Conservation (phyloP, 257 asterid genomes). For the Lithospermum erythrorhizon region DNA sequence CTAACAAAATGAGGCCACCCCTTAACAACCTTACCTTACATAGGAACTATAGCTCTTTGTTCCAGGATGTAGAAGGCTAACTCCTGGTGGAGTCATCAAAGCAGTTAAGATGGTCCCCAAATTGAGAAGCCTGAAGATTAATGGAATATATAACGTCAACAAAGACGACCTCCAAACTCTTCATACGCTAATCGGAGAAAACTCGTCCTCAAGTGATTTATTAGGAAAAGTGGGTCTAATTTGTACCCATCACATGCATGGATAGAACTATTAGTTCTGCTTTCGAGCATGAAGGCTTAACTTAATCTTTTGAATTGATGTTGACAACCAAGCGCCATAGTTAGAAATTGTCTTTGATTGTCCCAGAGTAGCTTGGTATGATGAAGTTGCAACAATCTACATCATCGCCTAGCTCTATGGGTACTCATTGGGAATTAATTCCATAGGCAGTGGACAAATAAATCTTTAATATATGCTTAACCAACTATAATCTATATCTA, state of each 20-base stretch:
- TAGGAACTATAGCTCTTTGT: slow-evolving; percentile 38
- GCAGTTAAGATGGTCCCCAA: slow-evolving; percentile 37
- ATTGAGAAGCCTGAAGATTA: slow-evolving; percentile 32
- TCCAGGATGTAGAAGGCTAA: slow-evolving; percentile 60
- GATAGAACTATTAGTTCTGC: slow-evolving; percentile 12
- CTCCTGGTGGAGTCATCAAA: slow-evolving; percentile 44
- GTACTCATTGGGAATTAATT: not conserved
- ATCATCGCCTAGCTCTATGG: too few species aligned
- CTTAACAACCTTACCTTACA: not conserved
- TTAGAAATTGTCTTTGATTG: slow-evolving; percentile 50
- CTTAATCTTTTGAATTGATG: slow-evolving; percentile 28
- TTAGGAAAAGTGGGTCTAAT: slow-evolving; percentile 6
- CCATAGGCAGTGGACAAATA: too few species aligned
- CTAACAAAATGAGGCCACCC: too few species aligned
- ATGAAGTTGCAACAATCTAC: slow-evolving; percentile 8
- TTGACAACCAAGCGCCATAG: slow-evolving; percentile 40
- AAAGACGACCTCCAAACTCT: slow-evolving; percentile 36
- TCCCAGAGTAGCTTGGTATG: slow-evolving; percentile 30
- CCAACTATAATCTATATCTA: too few species aligned
- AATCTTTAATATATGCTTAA: too few species aligned
- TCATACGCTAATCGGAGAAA: slow-evolving; percentile 18
- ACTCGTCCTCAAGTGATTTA: too few species aligned
- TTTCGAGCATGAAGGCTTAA: slow-evolving; percentile 8
- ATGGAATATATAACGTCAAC: slow-evolving; percentile 34
- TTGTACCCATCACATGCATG: slow-evolving; percentile 25